Evolutionary conservation across 495 filamentous ascomycete genomes (phyloP).

Genomic region (Daldinia childiae): DNA sequence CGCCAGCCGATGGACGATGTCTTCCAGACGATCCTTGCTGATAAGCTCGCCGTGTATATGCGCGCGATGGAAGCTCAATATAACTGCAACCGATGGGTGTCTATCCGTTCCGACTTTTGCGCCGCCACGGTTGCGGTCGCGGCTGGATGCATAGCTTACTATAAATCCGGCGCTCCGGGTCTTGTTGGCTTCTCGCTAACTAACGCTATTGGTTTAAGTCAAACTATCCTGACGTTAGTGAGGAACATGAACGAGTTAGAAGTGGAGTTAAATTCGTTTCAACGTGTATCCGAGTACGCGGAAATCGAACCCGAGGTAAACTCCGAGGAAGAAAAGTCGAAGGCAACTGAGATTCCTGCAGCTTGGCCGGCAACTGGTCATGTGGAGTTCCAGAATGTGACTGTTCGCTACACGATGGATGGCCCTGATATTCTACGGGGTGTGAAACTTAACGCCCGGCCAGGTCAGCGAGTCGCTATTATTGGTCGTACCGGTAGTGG

Average conservation of each 20-base stretch:
- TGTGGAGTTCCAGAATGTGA: conserved; percentile 43
- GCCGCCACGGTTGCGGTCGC: conserved; percentile 20
- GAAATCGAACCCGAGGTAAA: conserved; percentile 58
- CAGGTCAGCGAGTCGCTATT: conserved; percentile 51
- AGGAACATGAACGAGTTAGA: conserved; percentile 62
- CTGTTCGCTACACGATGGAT: conserved; percentile 45
- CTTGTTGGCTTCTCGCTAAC: conserved; percentile 33
- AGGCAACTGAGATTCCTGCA: conserved; percentile 26
- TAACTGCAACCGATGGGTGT: conserved; percentile 70
- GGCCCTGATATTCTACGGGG: conserved; percentile 24
- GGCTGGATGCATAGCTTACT: conserved; percentile 17
- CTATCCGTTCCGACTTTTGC: conserved; percentile 26
- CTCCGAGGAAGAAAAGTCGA: conserved; percentile 44
- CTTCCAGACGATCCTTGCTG: conserved; percentile 80
- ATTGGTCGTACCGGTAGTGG: conserved; percentile 58
- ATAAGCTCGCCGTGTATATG: conserved; percentile 57
- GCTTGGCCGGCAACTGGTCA: conserved; percentile 46
- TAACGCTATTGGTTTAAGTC: conserved; percentile 26
- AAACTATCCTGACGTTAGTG: conserved; percentile 31
- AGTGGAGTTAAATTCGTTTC: conserved; percentile 62
- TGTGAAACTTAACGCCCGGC: conserved; percentile 41
- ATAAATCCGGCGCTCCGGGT: conserved; percentile 13
- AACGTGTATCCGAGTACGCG: conserved; percentile 63
- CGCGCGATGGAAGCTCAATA: conserved; percentile 52
- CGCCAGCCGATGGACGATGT: conserved; percentile 78